Evolutionary conservation across 163 green algal species (phyloP), one percentile per base, ranked within the genome.

Genomic region (Chlamydomonas reinhardtii): DNA sequence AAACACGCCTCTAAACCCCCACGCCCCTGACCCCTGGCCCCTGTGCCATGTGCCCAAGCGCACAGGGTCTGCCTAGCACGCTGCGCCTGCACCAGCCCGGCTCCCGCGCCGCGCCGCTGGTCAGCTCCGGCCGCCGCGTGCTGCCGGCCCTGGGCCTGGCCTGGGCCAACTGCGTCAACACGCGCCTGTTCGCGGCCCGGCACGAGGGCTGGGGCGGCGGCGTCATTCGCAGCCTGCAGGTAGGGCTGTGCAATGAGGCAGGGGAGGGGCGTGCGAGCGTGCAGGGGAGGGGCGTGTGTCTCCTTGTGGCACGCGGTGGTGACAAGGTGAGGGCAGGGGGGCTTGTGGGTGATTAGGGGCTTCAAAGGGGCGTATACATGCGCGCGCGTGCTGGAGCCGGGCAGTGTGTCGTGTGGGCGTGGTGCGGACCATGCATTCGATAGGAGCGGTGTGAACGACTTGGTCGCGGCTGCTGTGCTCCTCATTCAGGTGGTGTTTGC

Each of bases 101-200:
- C 27, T 69, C 69, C n/a, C 71, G 74, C 35, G 34, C 82, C 6
- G 77, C 75, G 31, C 31, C 65, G 56, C 91, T 97, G 34, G 25
- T 88, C 29, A 92, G 91, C 22, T 92, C 87, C 0, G 95, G 95
- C 0, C 82, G 94, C 16, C 81, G 87, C 2, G 91, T 97, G 64
- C 65, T 95, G 62, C 94, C 95, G 4, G 93, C 95, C 2, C 88
- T 98, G 39, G 95, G 95, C 15, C 88, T 97, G 68, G 91, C 94
- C 11, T 98, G 95, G 95, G 85, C 94, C 24, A 95, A 95, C 91
- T 98, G 95, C 86, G 86, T 98, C 52, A 94, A 93, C 76, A 90
- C 77, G 34, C 89, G 95, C 43, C 54, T 98, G 1, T 96, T 98
- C 82, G 83, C 31, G 3, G 68, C 74, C 0, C 65, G 74, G 52